Percentiles rank a stretch among this genome's conserved stretches.
Conservation (phyloP, 495 filamentous ascomycete genomes). For the Pyrenula aspistea region DNA sequence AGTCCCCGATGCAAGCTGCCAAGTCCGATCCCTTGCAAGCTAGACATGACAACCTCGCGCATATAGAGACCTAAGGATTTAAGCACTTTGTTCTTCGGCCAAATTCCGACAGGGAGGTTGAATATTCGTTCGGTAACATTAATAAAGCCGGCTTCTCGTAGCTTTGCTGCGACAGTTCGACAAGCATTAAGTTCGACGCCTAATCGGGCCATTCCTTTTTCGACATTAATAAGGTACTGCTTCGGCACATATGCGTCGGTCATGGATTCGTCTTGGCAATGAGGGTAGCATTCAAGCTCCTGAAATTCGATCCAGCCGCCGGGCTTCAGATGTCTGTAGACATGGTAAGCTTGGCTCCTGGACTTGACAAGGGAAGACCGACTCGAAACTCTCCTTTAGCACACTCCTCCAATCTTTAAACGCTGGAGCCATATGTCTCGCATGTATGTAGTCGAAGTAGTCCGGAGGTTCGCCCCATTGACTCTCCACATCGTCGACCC, state of each 20-base stretch:
- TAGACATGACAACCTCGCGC: neutral
- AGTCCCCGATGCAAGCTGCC: neutral
- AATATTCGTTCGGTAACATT: constrained; percentile 8
- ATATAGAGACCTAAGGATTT: neutral
- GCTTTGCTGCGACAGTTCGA: constrained; percentile 4
- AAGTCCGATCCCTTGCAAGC: neutral
- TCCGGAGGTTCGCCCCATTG: constrained; percentile 29
- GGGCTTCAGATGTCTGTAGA: constrained; percentile 10
- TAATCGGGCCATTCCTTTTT: neutral
- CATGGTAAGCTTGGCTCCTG: constrained; percentile 1
- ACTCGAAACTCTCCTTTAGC: constrained; percentile 7
- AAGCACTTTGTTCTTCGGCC: constrained; percentile 16
- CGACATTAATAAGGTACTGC: neutral
- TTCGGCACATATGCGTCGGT: neutral
- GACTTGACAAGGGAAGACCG: neutral
- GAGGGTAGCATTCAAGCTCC: neutral
- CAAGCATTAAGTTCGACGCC: constrained; percentile 1
- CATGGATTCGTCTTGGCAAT: neutral
- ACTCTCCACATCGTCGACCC: constrained; percentile 35
- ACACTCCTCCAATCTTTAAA: constrained; percentile 36
- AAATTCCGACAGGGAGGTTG: constrained; percentile 13
- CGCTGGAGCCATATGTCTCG: constrained; percentile 36
- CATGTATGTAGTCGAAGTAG: constrained; percentile 43
- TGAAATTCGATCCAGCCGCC: constrained; percentile 10
- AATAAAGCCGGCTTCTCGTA: constrained; percentile 14